phyloP scores from a whole-genome alignment of 2,329 filamentous ascomycete species.

The Sporothrix pseudoabietina region DNA sequence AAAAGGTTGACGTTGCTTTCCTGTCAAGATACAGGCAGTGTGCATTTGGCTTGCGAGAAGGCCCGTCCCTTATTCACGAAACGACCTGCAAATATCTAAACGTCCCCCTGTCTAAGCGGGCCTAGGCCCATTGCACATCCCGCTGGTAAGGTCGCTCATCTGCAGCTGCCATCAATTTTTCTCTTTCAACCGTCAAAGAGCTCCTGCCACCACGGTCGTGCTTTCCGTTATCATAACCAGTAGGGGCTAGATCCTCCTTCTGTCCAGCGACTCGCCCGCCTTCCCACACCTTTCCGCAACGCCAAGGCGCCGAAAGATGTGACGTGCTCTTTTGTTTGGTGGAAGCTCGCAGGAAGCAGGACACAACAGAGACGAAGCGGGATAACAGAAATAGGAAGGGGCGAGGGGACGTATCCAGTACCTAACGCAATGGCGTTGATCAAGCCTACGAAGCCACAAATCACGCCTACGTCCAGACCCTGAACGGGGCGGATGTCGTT shows the following conservation, averaged over 20 bases:
- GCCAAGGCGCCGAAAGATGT: slow-evolving; percentile 28
- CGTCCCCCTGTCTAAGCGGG: background rate
- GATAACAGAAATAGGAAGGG: background rate
- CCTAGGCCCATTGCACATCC: background rate
- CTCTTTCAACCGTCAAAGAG: background rate
- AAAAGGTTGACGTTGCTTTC: background rate
- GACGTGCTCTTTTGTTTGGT: slow-evolving; percentile 25
- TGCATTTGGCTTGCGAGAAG: background rate
- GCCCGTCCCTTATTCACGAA: background rate
- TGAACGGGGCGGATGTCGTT: background rate
- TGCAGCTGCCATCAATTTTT: slow-evolving; percentile 1
- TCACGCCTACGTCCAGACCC: slow-evolving; percentile 17
- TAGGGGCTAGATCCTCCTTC: slow-evolving; percentile 3
- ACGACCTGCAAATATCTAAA: background rate
- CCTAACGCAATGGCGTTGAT: background rate
- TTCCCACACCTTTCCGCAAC: slow-evolving; percentile 13
- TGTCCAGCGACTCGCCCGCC: slow-evolving; percentile 3
- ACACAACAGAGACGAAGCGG: background rate
- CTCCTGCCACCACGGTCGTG: background rate
- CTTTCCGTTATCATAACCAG: slow-evolving; percentile 17
- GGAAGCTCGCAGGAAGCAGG: slow-evolving; percentile 12
- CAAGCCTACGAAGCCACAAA: slow-evolving; percentile 22
- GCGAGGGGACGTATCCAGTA: background rate
- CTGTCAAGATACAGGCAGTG: background rate
- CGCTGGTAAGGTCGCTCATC: background rate